Evolutionary conservation across 2,329 filamentous ascomycete species (phyloP).

Genomic region (Fusarium sp.): DNA sequence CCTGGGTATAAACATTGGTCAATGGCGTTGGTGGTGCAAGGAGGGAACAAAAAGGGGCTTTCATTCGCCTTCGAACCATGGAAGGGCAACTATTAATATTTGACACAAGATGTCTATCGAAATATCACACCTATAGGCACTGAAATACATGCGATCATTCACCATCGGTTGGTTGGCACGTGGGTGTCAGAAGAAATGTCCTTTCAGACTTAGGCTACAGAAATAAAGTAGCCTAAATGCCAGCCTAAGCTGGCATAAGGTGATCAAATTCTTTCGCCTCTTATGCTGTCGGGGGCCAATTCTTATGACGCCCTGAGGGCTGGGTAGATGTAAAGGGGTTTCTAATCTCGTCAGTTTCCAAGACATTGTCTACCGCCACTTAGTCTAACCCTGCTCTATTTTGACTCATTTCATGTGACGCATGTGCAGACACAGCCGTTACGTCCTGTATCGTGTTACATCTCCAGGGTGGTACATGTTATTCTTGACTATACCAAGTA

Average conservation of each 20-base stretch:
- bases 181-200: too few relatives aligned
- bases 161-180: background rate
- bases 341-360: background rate
- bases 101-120: background rate
- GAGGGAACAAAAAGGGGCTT: background rate
- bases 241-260: too few relatives aligned
- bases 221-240: too few relatives aligned
- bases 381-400: background rate
- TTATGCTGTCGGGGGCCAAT: too few relatives aligned
- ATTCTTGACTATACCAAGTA: background rate
- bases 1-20: background rate
- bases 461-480: background rate
- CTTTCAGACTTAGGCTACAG: too few relatives aligned
- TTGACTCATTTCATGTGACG: background rate
- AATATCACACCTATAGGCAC: background rate
- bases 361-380: background rate
- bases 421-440: background rate
- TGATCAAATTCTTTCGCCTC: too few relatives aligned
- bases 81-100: background rate
- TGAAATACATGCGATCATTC: background rate
- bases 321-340: background rate
- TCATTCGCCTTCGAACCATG: background rate
- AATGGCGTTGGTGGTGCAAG: constrained; percentile 6
- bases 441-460: background rate
- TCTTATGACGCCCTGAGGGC: too few relatives aligned